Conservation (phyloP, 2,329 filamentous ascomycete species). For the Aspergillus latus region DNA sequence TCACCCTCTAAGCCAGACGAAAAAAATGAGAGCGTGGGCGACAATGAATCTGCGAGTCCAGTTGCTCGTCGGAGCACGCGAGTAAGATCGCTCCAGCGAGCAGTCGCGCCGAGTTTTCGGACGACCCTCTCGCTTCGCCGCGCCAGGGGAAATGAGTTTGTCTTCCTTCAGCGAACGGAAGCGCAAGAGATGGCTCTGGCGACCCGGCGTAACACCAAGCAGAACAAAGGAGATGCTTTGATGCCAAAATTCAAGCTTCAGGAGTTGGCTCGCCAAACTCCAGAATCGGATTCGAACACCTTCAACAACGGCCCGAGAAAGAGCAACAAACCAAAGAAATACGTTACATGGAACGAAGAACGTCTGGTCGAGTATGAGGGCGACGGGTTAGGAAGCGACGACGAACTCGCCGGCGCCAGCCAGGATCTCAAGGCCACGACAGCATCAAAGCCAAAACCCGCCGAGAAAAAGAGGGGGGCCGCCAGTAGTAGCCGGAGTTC, state of each 20-base stretch:
- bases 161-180: conserved; percentile 44
- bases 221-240: conserved; percentile 42
- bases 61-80: conserved; percentile 39
- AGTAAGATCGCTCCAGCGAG: conserved; percentile 25
- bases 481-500: conserved; percentile 24
- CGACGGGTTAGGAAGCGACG: conserved; percentile 15
- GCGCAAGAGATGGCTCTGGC: conserved; percentile 42
- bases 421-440: conserved; percentile 18
- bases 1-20: conserved; percentile 31
- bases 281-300: neutral
- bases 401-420: conserved; percentile 22
- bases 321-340: conserved; percentile 25
- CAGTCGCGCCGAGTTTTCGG: conserved; percentile 30
- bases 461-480: conserved; percentile 25
- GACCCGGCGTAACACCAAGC: conserved; percentile 45
- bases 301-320: conserved; percentile 2
- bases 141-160: conserved; percentile 47
- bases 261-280: conserved; percentile 23
- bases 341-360: conserved; percentile 41
- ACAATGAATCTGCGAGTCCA: conserved; percentile 28
- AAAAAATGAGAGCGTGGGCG: conserved; percentile 11
- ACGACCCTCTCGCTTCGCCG: conserved; percentile 45
- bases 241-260: conserved; percentile 34
- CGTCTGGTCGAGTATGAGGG: conserved; percentile 39
- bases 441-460: conserved; percentile 15